Conservation (phyloP, 441 rosid species). For the Pelargonium fulgidum region DNA sequence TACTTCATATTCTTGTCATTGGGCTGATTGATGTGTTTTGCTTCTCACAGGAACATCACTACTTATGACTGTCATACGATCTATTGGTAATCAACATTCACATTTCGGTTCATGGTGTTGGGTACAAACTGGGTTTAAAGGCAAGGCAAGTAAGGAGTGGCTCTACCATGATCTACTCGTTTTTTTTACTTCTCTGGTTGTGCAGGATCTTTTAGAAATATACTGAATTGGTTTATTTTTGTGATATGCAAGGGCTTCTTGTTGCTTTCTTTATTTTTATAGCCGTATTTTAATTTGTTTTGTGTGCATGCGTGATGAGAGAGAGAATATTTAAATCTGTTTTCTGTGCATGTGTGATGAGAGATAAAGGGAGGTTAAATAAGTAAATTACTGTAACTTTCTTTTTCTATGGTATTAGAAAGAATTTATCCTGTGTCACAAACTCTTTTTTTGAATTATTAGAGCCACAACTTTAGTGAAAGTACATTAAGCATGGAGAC, state of each 20-base stretch:
- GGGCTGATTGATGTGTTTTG: background rate
- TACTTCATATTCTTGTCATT: background rate
- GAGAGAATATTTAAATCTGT: background rate
- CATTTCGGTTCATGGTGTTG: conserved; percentile 75
- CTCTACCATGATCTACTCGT: background rate
- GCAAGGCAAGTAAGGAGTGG: conserved; percentile 47
- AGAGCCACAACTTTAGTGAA: background rate
- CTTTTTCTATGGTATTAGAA: no score
- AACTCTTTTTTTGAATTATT: no score
- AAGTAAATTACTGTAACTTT: no score
- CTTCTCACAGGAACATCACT: conserved; percentile 64
- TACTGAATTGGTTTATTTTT: background rate
- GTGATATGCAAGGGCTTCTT: background rate
- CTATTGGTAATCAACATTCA: conserved; percentile 69
- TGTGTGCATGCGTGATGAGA: background rate
- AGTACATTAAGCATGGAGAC: no score
- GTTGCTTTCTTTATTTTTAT: background rate
- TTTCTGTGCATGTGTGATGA: no score
- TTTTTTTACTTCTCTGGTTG: background rate
- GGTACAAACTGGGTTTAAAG: conserved; percentile 71
- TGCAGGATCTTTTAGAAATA: background rate
- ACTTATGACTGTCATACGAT: conserved; percentile 71
- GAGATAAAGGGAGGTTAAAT: no score
- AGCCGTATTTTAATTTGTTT: background rate
- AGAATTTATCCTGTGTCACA: no score